phyloP scores from a whole-genome alignment of 176 grass and related monocot species.

The Oryza australiensis region DNA sequence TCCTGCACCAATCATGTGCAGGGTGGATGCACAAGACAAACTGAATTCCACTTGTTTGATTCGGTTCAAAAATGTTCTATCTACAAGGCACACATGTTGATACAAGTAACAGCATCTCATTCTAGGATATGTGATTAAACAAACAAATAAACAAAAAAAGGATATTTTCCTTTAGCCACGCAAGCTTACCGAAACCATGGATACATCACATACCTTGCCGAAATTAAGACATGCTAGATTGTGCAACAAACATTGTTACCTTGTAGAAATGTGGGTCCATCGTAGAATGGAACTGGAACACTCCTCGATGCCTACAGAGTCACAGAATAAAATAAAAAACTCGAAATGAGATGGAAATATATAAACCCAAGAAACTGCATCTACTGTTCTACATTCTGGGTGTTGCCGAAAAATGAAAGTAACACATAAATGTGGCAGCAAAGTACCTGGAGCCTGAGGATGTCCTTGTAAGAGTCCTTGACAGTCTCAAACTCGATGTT shows the following conservation, averaged over 20 bases:
- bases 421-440: not conserved
- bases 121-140: not conserved
- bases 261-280: constrained; percentile 55
- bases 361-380: constrained; percentile 11
- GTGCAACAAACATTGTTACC: constrained; percentile 43
- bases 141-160: not conserved
- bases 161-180: not conserved
- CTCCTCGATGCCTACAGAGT: constrained; percentile 60
- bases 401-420: not conserved
- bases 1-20: not conserved
- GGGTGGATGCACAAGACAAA: not conserved
- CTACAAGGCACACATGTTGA: not conserved
- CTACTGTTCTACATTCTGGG: not conserved
- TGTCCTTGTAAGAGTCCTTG: constrained; percentile 45
- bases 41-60: constrained; percentile 1
- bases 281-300: constrained; percentile 64
- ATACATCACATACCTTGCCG: not conserved
- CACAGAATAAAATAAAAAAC: not conserved
- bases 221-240: not conserved
- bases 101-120: not conserved
- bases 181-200: constrained; percentile 3
- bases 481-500: constrained; percentile 54
- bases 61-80: not conserved
- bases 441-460: constrained; percentile 82
- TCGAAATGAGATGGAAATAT: constrained; percentile 1